Evolutionary conservation across 768 basidiomycete genomes (phyloP), one percentile per base, ranked within the genome.

Genomic region (Collybia sordida): DNA sequence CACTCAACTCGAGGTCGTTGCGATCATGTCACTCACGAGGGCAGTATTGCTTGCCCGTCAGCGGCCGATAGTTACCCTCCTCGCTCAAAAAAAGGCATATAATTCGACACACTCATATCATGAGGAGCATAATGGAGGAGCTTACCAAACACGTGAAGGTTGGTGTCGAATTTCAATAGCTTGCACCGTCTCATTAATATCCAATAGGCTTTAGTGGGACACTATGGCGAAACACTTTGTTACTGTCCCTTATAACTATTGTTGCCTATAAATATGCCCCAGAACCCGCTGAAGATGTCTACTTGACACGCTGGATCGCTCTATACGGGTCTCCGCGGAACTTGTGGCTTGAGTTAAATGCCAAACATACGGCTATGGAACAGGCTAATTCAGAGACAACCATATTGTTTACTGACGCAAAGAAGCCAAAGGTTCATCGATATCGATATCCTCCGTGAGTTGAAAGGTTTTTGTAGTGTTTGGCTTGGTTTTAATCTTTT

Each of bases 391-490:
- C 80, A 53, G 68, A 77, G 47, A 69, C 74, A 8, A 68, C 61
- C 39, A 55, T 75, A 45, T 57, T 82, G 8, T 59, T 82, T 57
- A 74, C 59, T 55, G 67, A 67, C 60, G 72, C 68, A 58, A 73
- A 63, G 66, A 74, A 65, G 60, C 76, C 70, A 58, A 74, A 43
- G 53, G 74, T 86, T 34, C 81, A 83, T 63, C 78, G 86, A 35
- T 84, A 80, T 62, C 76, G 85, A 56, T 87, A 83, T 63, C 85
- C 88, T 46, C 85, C 88, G 90, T 92, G 57, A 66, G 88, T 78
- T 34, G n/a, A 44, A 21, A 21, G n/a, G 15, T 21, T 47, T 24
- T 41, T 31, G 49, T n/a, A 31, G 38, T 8, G 19, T 49, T 25
- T 55, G 27, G 15, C 51, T 50, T 34, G 49, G 59, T 22, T 58